A percentile compares a stretch with the other conserved stretches of the same genome.
Conservation (phyloP, 805 yeast species). For the Nakazawaea siamensis region DNA sequence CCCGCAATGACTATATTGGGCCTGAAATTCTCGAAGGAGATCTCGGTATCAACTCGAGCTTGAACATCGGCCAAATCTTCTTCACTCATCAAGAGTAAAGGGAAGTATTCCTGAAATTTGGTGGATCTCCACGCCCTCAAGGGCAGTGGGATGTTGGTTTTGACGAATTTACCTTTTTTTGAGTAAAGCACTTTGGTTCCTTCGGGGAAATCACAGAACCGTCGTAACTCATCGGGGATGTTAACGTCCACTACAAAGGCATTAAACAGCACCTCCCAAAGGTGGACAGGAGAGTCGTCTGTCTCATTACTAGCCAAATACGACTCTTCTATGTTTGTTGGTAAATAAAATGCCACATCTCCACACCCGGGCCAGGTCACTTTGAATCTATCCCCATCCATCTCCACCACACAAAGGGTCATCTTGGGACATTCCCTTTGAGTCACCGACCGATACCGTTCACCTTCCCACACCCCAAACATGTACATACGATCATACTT, state of each 20-base stretch:
- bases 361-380: constrained; percentile 9
- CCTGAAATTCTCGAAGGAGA: constrained; percentile 17
- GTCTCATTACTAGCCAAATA: constrained; percentile 8
- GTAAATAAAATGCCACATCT: constrained; percentile 12
- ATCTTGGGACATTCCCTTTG: constrained; percentile 16
- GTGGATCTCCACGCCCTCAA: constrained; percentile 12
- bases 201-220: constrained; percentile 14
- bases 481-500: constrained; percentile 21
- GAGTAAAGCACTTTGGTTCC: constrained; percentile 17
- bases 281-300: constrained; percentile 10
- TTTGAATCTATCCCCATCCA: constrained; percentile 11
- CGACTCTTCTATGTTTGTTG: constrained; percentile 10
- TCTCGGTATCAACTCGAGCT: constrained; percentile 7
- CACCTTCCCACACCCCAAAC: constrained; percentile 15
- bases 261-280: constrained; percentile 16
- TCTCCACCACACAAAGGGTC: constrained; percentile 10
- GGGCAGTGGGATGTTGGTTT: constrained; percentile 16
- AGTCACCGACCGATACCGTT: constrained; percentile 13
- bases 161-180: constrained; percentile 18
- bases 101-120: constrained; percentile 23
- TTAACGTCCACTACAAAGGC: constrained; percentile 17
- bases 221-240: constrained; percentile 14
- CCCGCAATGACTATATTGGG: constrained; percentile 19
- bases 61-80: constrained; percentile 16
- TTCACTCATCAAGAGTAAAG: constrained; percentile 18